Conservation (phyloP, 2,329 filamentous ascomycete species). For the Colletotrichum incanum region DNA sequence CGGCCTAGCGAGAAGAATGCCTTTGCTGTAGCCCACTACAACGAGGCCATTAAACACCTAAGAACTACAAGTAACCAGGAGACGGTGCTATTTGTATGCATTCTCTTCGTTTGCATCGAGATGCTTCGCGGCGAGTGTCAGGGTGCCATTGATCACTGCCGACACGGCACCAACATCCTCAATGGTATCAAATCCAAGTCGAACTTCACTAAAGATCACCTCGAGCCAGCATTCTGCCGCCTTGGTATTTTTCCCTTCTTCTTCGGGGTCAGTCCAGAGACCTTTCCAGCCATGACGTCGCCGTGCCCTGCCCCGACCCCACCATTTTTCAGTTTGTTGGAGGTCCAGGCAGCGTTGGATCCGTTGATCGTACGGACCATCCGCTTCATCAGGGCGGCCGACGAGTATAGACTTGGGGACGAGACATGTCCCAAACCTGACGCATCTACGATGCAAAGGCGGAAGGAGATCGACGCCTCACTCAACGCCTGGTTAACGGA, state of each 20-base stretch:
- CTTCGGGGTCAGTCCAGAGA: slow-evolving; percentile 48
- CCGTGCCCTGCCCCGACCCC: slow-evolving; percentile 12
- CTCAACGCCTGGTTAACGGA: slow-evolving; percentile 51
- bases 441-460: slow-evolving; percentile 46
- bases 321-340: slow-evolving; percentile 41
- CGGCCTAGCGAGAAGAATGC: slow-evolving; percentile 43
- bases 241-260: slow-evolving; percentile 59
- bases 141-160: slow-evolving; percentile 55
- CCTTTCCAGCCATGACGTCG: slow-evolving; percentile 46
- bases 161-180: slow-evolving; percentile 57
- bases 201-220: slow-evolving; percentile 49
- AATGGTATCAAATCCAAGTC: slow-evolving; percentile 45
- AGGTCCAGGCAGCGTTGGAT: slow-evolving; percentile 52
- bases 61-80: slow-evolving; percentile 51
- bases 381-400: slow-evolving; percentile 50
- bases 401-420: slow-evolving; percentile 48
- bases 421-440: slow-evolving; percentile 24
- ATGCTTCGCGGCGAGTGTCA: slow-evolving; percentile 56
- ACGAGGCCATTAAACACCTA: slow-evolving; percentile 56
- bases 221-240: slow-evolving; percentile 57
- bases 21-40: slow-evolving; percentile 59
- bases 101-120: slow-evolving; percentile 62
- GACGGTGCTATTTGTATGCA: slow-evolving; percentile 56
- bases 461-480: slow-evolving; percentile 43
- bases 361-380: slow-evolving; percentile 49